phyloP scores from a whole-genome alignment of 495 filamentous ascomycete species.

The Opeltia flavorubescens region DNA sequence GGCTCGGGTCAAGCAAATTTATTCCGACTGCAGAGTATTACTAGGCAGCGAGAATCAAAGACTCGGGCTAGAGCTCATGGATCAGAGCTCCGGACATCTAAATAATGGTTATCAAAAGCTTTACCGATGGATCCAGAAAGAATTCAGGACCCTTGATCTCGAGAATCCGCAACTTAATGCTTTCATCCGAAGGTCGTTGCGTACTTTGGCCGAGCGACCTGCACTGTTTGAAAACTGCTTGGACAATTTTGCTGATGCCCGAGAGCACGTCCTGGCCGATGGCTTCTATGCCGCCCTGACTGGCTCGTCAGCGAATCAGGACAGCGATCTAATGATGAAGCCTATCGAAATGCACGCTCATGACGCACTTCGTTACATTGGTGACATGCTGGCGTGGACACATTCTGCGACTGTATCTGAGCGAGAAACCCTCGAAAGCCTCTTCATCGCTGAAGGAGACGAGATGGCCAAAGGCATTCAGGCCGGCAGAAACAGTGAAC shows the following conservation, averaged over 20 bases:
- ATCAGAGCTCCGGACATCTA: constrained; percentile 71
- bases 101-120: constrained; percentile 89
- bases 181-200: constrained; percentile 68
- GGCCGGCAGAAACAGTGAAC: constrained; percentile 72
- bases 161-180: constrained; percentile 89
- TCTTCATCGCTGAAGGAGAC: constrained; percentile 87
- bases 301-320: constrained; percentile 40
- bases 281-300: constrained; percentile 86
- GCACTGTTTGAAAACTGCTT: constrained; percentile 85
- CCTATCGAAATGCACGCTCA: constrained; percentile 91
- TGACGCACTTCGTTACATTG: constrained; percentile 82
- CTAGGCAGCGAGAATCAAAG: constrained; percentile 83
- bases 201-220: constrained; percentile 80
- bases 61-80: constrained; percentile 78
- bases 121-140: constrained; percentile 84
- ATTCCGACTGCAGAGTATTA: constrained; percentile 74
- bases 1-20: constrained; percentile 71
- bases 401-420: constrained; percentile 92
- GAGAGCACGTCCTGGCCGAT: constrained; percentile 76
- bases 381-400: constrained; percentile 95
- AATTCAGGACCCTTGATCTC: constrained; percentile 83
- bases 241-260: constrained; percentile 83
- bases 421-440: constrained; percentile 75
- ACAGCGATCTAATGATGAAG: constrained; percentile 45
- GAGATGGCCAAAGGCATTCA: constrained; percentile 78